phyloP scores from a whole-genome alignment of 225 moss, liverwort and hornwort genomes.

The Climacium dendroides region DNA sequence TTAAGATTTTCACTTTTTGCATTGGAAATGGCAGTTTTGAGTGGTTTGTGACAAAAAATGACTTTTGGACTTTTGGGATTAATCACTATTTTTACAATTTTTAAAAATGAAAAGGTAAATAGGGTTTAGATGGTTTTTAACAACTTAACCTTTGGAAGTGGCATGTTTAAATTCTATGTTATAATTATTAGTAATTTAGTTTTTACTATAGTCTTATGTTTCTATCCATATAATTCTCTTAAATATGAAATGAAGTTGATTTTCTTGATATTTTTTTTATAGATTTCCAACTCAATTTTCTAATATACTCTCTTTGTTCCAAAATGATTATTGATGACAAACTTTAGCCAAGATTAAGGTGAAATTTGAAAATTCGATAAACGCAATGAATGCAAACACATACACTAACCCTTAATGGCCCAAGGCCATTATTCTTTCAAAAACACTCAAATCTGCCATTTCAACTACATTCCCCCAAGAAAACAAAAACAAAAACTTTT shows the following conservation, averaged over 20 bases:
- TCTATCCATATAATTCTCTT: not conserved
- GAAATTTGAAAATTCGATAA: too few relatives aligned
- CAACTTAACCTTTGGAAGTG: not conserved
- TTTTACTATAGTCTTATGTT: not conserved
- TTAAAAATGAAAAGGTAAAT: not conserved
- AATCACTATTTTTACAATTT: not conserved
- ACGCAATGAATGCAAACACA: too few relatives aligned
- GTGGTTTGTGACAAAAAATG: not conserved
- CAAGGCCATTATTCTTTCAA: too few relatives aligned
- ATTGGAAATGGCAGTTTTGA: not conserved
- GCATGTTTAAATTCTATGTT: not conserved
- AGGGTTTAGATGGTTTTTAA: not conserved
- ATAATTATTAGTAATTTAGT: not conserved
- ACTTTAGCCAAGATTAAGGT: too few relatives aligned
- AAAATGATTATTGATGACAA: too few relatives aligned
- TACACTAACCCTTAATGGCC: too few relatives aligned
- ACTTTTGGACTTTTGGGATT: accelerated
- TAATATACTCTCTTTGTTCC: too few relatives aligned
- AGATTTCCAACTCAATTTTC: not conserved
- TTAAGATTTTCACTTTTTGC: not conserved
- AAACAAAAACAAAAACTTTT: too few relatives aligned
- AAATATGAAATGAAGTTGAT: not conserved
- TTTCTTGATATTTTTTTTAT: not conserved
- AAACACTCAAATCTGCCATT: too few relatives aligned
- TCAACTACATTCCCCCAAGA: too few relatives aligned